phyloP scores from a whole-genome alignment of 805 yeast species.

The Metschnikowia kunwiensis region DNA sequence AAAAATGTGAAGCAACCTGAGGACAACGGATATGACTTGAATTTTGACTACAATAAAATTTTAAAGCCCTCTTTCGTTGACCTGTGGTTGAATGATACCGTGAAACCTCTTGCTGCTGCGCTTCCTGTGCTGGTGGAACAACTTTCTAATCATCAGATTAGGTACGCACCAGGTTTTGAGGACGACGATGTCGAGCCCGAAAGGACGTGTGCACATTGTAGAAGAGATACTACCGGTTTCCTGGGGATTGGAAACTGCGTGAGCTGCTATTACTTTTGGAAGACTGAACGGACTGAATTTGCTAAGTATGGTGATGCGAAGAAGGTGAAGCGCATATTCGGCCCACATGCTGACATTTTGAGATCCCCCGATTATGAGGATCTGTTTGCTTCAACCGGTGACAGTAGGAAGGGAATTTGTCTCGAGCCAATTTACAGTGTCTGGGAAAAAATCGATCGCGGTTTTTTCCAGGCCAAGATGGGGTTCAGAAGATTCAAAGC shows the following conservation, averaged over 20 bases:
- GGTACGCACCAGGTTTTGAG: no score
- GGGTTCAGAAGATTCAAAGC: background rate
- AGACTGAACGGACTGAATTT: conserved; percentile 1
- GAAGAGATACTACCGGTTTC: conserved; percentile 1
- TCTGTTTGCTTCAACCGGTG: background rate
- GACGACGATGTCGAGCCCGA: no score
- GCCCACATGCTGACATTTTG: background rate
- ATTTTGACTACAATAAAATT: no score
- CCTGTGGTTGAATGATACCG: no score
- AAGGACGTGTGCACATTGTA: background rate
- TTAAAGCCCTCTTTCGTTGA: no score
- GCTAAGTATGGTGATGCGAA: conserved; percentile 1
- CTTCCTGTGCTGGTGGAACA: no score
- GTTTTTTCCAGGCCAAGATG: background rate
- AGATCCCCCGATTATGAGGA: background rate
- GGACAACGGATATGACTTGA: background rate
- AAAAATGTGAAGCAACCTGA: no score
- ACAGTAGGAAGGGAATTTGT: background rate
- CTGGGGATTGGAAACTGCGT: conserved; percentile 3
- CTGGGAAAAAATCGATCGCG: conserved; percentile 1
- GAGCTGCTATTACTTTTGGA: conserved; percentile 2
- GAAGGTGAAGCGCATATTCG: background rate
- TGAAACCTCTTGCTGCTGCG: no score
- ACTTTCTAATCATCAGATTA: no score
- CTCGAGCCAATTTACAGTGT: background rate